Percentiles rank a stretch among this genome's conserved stretches.
Conservation (phyloP, 305 asterid genomes). For the Andrographis paniculata region DNA sequence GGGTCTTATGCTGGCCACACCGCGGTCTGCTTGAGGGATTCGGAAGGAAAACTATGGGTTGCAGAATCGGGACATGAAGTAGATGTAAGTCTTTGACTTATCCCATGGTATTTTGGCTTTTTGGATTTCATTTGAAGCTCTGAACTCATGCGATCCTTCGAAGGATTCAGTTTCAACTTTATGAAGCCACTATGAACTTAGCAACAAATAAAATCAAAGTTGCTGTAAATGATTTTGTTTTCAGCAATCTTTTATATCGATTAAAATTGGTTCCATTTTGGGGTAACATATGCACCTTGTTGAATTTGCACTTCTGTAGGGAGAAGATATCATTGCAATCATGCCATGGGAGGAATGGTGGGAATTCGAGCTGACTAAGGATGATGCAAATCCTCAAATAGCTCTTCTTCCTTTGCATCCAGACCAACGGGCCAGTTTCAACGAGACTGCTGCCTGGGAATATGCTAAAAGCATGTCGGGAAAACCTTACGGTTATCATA, state of each 20-base stretch:
- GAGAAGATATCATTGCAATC: slow-evolving; percentile 76
- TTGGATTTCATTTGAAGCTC: too few species aligned
- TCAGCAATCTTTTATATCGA: too few species aligned
- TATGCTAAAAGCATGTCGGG: slow-evolving; percentile 87
- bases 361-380: slow-evolving; percentile 78
- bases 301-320: slow-evolving; percentile 51
- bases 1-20: slow-evolving; percentile 95
- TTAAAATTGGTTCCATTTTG: too few species aligned
- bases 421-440: slow-evolving; percentile 71
- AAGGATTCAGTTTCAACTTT: too few species aligned
- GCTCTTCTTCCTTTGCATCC: slow-evolving; percentile 88
- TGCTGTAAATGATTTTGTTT: too few species aligned
- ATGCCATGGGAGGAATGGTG: slow-evolving; percentile 98
- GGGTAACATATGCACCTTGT: too few species aligned
- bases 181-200: too few species aligned
- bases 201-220: slow-evolving; percentile 1
- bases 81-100: slow-evolving; percentile 35
- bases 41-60: slow-evolving; percentile 87
- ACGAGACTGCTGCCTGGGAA: slow-evolving; percentile 90
- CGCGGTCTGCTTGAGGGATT: slow-evolving; percentile 87
- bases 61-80: slow-evolving; percentile 95
- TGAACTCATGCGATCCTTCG: too few species aligned
- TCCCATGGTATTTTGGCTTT: slow-evolving; percentile 10
- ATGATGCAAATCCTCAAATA: slow-evolving; percentile 81
- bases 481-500: slow-evolving; percentile 86